phyloP scores from a whole-genome alignment of 805 yeast species.

The Lipomyces starkeyi region DNA sequence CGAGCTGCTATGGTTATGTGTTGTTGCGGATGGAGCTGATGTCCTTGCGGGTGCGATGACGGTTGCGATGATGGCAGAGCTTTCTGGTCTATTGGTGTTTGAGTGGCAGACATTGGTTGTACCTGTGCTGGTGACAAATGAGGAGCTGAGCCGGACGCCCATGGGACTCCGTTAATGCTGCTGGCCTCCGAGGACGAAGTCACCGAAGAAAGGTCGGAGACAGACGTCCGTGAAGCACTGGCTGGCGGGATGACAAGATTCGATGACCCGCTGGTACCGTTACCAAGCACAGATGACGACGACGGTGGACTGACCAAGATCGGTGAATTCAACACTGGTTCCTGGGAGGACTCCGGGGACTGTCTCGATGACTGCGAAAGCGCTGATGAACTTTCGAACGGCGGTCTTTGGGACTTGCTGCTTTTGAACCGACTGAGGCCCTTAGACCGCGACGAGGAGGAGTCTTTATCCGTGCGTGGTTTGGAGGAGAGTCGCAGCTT shows the following conservation, averaged over 20 bases:
- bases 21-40: constrained; percentile 2
- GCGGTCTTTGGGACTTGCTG: constrained; percentile 5
- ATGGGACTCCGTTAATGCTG: neutral
- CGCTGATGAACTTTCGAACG: neutral
- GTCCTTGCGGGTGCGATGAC: neutral
- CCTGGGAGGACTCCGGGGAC: neutral
- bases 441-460: neutral
- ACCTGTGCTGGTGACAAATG: neutral
- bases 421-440: constrained; percentile 9
- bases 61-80: neutral
- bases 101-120: neutral
- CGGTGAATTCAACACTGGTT: neutral
- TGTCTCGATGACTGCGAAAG: neutral
- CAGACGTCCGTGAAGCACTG: neutral
- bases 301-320: constrained; percentile 1
- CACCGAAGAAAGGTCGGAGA: neutral
- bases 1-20: neutral
- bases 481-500: constrained; percentile 18
- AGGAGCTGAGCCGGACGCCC: neutral
- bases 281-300: neutral
- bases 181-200: constrained; percentile 5
- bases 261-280: constrained; percentile 10
- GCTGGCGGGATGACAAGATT: constrained; percentile 8
- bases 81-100: constrained; percentile 3
- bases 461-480: constrained; percentile 2